A percentile compares a stretch with the other conserved stretches of the same genome.
Conservation (phyloP, 2,329 filamentous ascomycete genomes). For the Phialophora tarda region DNA sequence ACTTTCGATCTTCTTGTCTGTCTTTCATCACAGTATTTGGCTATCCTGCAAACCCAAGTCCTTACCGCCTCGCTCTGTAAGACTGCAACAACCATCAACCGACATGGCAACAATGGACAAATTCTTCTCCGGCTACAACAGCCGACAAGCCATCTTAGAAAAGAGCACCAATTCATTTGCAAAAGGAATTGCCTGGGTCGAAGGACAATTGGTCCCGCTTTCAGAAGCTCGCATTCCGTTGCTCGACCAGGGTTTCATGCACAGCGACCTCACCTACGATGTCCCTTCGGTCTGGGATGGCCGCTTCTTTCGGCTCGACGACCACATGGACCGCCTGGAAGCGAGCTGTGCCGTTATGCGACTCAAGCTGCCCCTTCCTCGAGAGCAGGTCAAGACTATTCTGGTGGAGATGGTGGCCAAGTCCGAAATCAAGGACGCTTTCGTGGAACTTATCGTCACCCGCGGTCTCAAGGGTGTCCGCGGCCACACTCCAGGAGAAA, state of each 20-base stretch:
- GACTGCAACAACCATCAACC: too few relatives aligned
- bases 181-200: constrained; percentile 56
- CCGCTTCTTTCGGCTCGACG: constrained; percentile 59
- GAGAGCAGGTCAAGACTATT: constrained; percentile 48
- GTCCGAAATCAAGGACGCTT: constrained; percentile 57
- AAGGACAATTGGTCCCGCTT: constrained; percentile 52
- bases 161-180: constrained; percentile 47
- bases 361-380: constrained; percentile 51
- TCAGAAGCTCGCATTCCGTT: constrained; percentile 57
- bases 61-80: too few relatives aligned
- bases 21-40: too few relatives aligned
- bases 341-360: constrained; percentile 55
- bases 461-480: constrained; percentile 54
- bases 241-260: constrained; percentile 60
- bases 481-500: constrained; percentile 44
- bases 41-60: too few relatives aligned
- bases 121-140: constrained; percentile 49
- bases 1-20: too few relatives aligned
- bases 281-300: constrained; percentile 60
- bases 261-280: constrained; percentile 60
- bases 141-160: constrained; percentile 43
- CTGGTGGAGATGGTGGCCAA: constrained; percentile 54
- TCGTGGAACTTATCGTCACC: constrained; percentile 59
- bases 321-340: constrained; percentile 55
- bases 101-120: constrained; percentile 54